Conservation (phyloP, 2,329 filamentous ascomycete species). For the Coniella lustricola region DNA sequence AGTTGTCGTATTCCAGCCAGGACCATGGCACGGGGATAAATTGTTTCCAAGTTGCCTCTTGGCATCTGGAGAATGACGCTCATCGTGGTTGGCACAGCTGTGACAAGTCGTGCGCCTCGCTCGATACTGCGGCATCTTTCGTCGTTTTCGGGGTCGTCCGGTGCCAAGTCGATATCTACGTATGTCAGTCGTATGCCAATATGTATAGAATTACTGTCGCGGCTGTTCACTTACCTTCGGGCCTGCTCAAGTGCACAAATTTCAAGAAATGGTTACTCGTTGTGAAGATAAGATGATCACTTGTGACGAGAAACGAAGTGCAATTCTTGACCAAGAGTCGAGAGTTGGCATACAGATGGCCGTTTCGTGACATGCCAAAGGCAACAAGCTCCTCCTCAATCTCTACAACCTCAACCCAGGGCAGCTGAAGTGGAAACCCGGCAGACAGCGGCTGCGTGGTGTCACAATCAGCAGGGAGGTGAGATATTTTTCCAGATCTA, state of each 20-base stretch:
- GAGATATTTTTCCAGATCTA: slow-evolving; percentile 37
- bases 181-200: slow-evolving; percentile 20
- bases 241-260: slow-evolving; percentile 72
- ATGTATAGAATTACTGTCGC: neutral
- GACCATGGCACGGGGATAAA: slow-evolving; percentile 87
- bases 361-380: slow-evolving; percentile 65
- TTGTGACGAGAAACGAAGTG: slow-evolving; percentile 80
- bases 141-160: slow-evolving; percentile 83
- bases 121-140: slow-evolving; percentile 91
- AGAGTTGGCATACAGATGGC: slow-evolving; percentile 71
- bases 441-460: slow-evolving; percentile 28
- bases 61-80: slow-evolving; percentile 90
- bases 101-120: slow-evolving; percentile 78
- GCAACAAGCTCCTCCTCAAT: slow-evolving; percentile 35
- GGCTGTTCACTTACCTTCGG: slow-evolving; percentile 48
- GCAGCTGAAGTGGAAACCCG: slow-evolving; percentile 40
- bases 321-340: slow-evolving; percentile 74
- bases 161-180: slow-evolving; percentile 71
- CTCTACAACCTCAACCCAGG: slow-evolving; percentile 44
- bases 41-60: slow-evolving; percentile 88
- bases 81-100: slow-evolving; percentile 82
- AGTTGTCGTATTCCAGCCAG: slow-evolving; percentile 79
- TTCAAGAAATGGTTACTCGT: slow-evolving; percentile 90
- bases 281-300: slow-evolving; percentile 80
- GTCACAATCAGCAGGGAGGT: slow-evolving; percentile 24